phyloP scores from a whole-genome alignment of 2,329 filamentous ascomycete genomes.

The Remersonia thermophila region DNA sequence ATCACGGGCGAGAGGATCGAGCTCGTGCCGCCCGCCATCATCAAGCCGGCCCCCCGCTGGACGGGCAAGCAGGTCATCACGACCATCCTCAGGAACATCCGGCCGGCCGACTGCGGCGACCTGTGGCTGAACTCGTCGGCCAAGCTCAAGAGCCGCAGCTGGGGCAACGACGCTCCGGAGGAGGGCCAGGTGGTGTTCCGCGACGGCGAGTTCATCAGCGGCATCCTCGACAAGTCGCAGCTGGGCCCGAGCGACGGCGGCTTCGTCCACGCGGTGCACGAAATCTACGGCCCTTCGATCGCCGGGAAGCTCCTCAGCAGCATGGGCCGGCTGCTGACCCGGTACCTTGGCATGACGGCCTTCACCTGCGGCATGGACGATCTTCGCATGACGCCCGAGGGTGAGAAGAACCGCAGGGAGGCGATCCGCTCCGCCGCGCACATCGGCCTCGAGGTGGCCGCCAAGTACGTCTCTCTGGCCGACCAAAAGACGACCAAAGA shows the following conservation, averaged over 20 bases:
- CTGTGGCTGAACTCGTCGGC: constrained; percentile 71
- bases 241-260: constrained; percentile 80
- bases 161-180: constrained; percentile 53
- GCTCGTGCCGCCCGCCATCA: constrained; percentile 65
- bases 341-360: constrained; percentile 82
- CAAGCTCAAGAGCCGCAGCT: constrained; percentile 64
- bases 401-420: constrained; percentile 58
- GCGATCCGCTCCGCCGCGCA: constrained; percentile 53
- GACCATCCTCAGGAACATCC: constrained; percentile 85
- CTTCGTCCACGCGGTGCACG: constrained; percentile 83
- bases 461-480: constrained; percentile 77
- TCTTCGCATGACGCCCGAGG: constrained; percentile 67
- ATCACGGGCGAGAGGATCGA: constrained; percentile 72
- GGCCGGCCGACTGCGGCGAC: constrained; percentile 60
- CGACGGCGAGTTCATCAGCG: constrained; percentile 75
- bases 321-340: constrained; percentile 77
- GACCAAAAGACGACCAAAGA: constrained; percentile 47
- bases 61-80: constrained; percentile 94
- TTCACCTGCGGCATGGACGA: constrained; percentile 98
- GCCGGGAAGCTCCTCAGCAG: constrained; percentile 84
- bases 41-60: constrained; percentile 75
- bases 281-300: constrained; percentile 77
- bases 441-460: constrained; percentile 67
- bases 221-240: constrained; percentile 92
- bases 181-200: constrained; percentile 74